Percentiles rank a stretch among this genome's conserved stretches.
phyloP scores from a whole-genome alignment of 768 basidiomycete genomes.

The Naganishia vaughanmartiniae region DNA sequence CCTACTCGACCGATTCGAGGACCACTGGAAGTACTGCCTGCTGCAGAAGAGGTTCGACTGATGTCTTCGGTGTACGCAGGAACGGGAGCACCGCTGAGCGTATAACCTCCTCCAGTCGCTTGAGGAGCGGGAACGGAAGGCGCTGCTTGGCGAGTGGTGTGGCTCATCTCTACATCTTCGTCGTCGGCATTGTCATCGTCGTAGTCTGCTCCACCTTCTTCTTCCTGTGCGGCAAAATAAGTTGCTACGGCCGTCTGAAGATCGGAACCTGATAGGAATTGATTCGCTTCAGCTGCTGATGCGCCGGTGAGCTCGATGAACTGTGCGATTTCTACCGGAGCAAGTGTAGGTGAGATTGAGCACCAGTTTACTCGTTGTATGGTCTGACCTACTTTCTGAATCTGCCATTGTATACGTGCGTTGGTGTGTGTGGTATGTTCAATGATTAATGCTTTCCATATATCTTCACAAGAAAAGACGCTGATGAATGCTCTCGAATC shows the following conservation, averaged over 20 bases:
- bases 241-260: constrained; percentile 26
- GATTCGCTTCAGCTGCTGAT: constrained; percentile 11
- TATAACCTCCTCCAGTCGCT: constrained; percentile 22
- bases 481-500: not conserved
- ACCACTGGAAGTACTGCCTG: constrained; percentile 17
- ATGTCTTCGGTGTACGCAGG: not conserved
- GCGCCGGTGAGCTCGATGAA: constrained; percentile 30
- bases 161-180: constrained; percentile 12
- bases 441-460: not conserved
- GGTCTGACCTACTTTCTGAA: constrained; percentile 7
- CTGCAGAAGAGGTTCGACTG: constrained; percentile 16
- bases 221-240: constrained; percentile 28
- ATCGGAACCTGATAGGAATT: constrained; percentile 7
- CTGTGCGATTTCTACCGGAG: constrained; percentile 20
- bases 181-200: constrained; percentile 13
- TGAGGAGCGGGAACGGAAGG: constrained; percentile 3
- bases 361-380: not conserved
- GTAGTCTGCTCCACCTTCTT: constrained; percentile 5
- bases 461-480: not conserved
- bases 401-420: constrained; percentile 15
- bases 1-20: constrained; percentile 25
- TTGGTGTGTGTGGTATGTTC: not conserved
- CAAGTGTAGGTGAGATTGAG: not conserved
- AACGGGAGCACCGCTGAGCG: constrained; percentile 27
- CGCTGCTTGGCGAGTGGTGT: not conserved